Evolutionary conservation across 1,284 basidiomycete genomes (phyloP), one percentile per base, ranked within the genome.

Genomic region (Testicularia cyperi): DNA sequence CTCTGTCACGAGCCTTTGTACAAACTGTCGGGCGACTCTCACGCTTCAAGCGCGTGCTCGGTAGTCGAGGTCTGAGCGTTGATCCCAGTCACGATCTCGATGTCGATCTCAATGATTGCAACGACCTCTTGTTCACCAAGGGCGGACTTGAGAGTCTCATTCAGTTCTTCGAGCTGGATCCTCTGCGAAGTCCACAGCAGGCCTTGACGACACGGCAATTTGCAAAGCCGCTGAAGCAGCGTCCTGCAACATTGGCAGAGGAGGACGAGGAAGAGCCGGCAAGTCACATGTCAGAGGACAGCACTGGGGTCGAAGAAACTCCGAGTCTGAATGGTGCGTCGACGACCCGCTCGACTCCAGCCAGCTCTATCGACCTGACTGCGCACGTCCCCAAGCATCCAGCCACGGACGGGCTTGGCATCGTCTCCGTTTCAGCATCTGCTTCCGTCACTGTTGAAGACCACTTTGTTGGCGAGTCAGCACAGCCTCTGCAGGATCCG

Each of bases 1-100:
- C 85, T 0, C 78, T 89, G 20, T 88, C 87, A 0, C 81, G 86
- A 4, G 88, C 83, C 10, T 83, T 90, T 37, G 86, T 88, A 31
- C 88, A 86, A 77, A 88, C 88, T 1, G 86, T 89, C 37, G 86
- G 88, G 2, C 82, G 86, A 4, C 78, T 90, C 13, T 88, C 88
- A 7, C 80, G 86, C n/a, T 88, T 88, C 86, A 87, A 82, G 62
- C 82, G 87, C 3, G 87, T 87, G 12, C 73, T 89, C 33, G 47
- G 44, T 15, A 53, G 22, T 21, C 60, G 46, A 7, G 46, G 49
- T 24, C 25, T 54, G 5, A 45, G 42, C 38, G 22, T 44, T 18
- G 48, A 68, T 19, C 31, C 34, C 2, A 16, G 38, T 24, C 16
- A 51, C 21, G 67, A 64, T 18, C 40, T 65, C 27, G 61, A 70